Evolutionary conservation across 2,329 filamentous ascomycete species (phyloP), one percentile per base, ranked within the genome.

Genomic region (Endothia cerciana): DNA sequence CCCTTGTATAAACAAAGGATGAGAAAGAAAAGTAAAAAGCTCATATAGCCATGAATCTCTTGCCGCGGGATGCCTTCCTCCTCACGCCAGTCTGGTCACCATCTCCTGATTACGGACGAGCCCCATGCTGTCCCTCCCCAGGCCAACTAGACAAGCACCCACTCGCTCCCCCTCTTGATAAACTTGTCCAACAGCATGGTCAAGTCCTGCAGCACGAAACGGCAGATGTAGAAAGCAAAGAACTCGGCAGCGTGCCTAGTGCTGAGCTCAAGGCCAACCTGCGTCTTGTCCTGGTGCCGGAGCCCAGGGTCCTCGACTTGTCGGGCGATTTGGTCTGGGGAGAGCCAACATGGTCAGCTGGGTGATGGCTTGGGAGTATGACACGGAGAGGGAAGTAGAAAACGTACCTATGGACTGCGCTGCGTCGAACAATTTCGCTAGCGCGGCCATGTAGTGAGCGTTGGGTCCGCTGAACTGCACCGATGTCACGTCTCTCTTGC

Each of bases 241-340:
- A 99, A 99, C 78, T 99, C 95, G 41, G 94, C 92, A 8, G 94
- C 95, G 77, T 97, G 94, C 49, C 94, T 88, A 43, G 93, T 93
- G 75, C 93, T 95, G 49, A 99, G 85, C 79, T 99, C 95, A 41
- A 99, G 86, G 11, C 95, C 95, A 62, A 99, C 94, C 75, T 97
- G 94, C 10, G 95, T 98, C 73, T 93, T 93, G 72, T 94, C 94
- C 22, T 93, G 93, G 78, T 95, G 92, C 71, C 92, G 91, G 63
- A 98, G 85, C 11, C 94, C 94, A 6, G 94, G 94, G 74, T 98
- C 94, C 75, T 97, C 94, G 57, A 97, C 93, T 81, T 97, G 94
- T 70, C 94, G 91, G 62, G 94, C 93, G 77, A 98, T 94, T 87
- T 96, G 92, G 82, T 97, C 93, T 97, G 72, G 4, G 28, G 33